phyloP scores from a whole-genome alignment of 2,329 filamentous ascomycete genomes.

The Colletotrichum siamense region DNA sequence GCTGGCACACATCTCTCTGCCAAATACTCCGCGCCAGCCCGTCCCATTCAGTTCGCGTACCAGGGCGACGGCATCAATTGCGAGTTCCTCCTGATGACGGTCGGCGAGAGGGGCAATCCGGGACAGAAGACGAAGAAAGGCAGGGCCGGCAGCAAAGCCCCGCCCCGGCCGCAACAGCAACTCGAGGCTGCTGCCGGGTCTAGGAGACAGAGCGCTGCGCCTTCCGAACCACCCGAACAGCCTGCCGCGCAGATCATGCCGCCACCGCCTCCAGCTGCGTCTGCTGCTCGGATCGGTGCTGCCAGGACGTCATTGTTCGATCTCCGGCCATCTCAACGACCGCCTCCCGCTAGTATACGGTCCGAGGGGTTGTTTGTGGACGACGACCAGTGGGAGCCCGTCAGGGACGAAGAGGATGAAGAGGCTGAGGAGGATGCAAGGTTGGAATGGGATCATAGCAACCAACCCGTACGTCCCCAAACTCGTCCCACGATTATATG shows the following conservation, averaged over 20 bases:
- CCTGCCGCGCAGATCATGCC: constrained; percentile 29
- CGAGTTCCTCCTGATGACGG: constrained; percentile 84
- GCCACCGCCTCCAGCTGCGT: constrained; percentile 31
- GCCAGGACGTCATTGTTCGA: constrained; percentile 37
- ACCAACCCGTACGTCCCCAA: constrained; percentile 60
- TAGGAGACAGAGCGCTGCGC: constrained; percentile 47
- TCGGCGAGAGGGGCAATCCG: constrained; percentile 66
- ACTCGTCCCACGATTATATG: background rate
- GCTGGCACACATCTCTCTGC: constrained; percentile 71
- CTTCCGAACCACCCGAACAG: constrained; percentile 33
- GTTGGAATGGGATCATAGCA: constrained; percentile 77
- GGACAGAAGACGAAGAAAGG: constrained; percentile 52
- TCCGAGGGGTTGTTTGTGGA: constrained; percentile 78
- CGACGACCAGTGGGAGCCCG: constrained; percentile 77
- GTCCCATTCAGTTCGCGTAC: constrained; percentile 77
- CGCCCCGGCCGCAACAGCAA: constrained; percentile 41
- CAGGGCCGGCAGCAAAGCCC: constrained; percentile 41
- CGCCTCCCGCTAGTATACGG: constrained; percentile 62
- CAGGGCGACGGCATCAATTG: constrained; percentile 70
- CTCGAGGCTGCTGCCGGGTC: constrained; percentile 49
- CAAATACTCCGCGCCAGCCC: constrained; percentile 72
- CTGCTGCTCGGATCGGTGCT: background rate
- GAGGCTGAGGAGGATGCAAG: constrained; percentile 70
- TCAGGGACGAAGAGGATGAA: constrained; percentile 63
- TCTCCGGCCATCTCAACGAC: constrained; percentile 58